A percentile compares a stretch with the other conserved stretches of the same genome.
phyloP scores from a whole-genome alignment of 2,329 filamentous ascomycete species.

The Drechmeria coniospora region DNA sequence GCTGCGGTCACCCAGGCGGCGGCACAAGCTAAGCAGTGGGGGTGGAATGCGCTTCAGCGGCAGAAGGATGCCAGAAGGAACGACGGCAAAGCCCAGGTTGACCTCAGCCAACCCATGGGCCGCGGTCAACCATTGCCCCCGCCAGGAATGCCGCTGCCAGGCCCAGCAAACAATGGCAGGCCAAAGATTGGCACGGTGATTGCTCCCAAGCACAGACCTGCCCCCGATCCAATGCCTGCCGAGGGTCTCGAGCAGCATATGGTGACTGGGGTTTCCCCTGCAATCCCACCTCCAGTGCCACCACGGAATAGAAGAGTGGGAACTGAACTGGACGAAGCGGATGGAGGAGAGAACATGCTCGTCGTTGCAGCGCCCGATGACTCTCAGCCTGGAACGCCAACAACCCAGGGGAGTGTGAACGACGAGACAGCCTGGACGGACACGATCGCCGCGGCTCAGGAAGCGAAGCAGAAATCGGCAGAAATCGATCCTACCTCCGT shows the following conservation, averaged over 20 bases:
- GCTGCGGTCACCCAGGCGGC: constrained; percentile 41
- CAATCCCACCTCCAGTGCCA: constrained; percentile 30
- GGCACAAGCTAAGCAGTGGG: constrained; percentile 41
- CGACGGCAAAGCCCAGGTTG: constrained; percentile 19
- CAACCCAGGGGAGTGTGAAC: constrained; percentile 17
- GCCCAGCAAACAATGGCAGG: constrained; percentile 43
- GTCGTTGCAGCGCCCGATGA: constrained; percentile 51
- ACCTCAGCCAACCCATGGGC: constrained; percentile 57
- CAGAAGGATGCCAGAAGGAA: constrained; percentile 26
- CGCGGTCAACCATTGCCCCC: constrained; percentile 70
- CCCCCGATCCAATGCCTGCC: constrained; percentile 5
- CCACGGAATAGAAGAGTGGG: constrained; percentile 23
- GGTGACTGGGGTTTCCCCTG: constrained; percentile 11
- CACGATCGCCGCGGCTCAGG: neutral
- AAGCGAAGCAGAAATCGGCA: neutral
- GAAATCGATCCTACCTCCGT: constrained; percentile 4
- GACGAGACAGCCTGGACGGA: constrained; percentile 7
- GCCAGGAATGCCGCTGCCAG: constrained; percentile 61
- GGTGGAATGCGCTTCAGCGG: constrained; percentile 39
- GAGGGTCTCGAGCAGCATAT: constrained; percentile 13
- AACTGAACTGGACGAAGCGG: constrained; percentile 18
- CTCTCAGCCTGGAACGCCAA: constrained; percentile 41
- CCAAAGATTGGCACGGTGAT: constrained; percentile 41
- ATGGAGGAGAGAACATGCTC: constrained; percentile 36
- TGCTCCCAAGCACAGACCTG: constrained; percentile 49